A percentile compares a stretch with the other conserved stretches of the same genome.
These are phyloP conservation scores for Tulasnella sp. DNA, from an alignment of 768 basidiomycete species.

Conservation along the genomic window DNA sequence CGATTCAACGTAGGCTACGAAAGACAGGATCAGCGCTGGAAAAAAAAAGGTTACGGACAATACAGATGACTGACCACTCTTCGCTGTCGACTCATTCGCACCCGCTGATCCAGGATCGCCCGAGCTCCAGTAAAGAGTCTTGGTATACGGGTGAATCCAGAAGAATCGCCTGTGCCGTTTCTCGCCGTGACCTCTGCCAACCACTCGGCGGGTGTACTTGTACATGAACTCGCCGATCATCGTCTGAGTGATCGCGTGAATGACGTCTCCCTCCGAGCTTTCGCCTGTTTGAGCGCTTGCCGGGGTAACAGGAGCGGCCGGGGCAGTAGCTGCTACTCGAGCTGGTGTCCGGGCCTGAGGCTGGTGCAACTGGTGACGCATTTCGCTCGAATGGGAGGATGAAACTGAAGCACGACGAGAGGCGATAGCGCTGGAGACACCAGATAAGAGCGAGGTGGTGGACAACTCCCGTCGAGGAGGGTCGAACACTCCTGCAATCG, in stretches of 20 bases:
- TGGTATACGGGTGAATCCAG: slow-evolving; percentile 99
- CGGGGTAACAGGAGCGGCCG: background rate
- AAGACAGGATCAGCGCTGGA: too few relatives aligned
- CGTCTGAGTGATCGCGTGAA: slow-evolving; percentile 97
- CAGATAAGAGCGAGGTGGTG: slow-evolving; percentile 65
- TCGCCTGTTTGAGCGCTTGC: slow-evolving; percentile 35
- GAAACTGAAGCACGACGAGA: slow-evolving; percentile 81
- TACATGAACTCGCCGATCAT: slow-evolving; percentile 99
- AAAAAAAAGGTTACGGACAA: too few relatives aligned
- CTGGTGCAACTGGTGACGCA: slow-evolving; percentile 31
- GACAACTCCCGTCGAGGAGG: slow-evolving; percentile 48
- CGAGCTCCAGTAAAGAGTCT: slow-evolving; percentile 95
- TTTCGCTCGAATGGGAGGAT: slow-evolving; percentile 43
- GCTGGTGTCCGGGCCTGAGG: slow-evolving; percentile 19
- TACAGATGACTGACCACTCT: slow-evolving; percentile 93
- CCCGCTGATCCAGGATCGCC: slow-evolving; percentile 86
- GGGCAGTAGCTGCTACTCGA: background rate
- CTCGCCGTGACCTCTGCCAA: slow-evolving; percentile 88
- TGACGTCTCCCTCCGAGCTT: slow-evolving; percentile 81
- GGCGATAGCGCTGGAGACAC: slow-evolving; percentile 50
- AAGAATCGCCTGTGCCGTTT: slow-evolving; percentile 92
- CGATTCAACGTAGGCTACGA: slow-evolving; percentile 82
- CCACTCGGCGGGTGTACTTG: slow-evolving; percentile 88
- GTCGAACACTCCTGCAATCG: slow-evolving; percentile 22
- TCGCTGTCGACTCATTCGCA: slow-evolving; percentile 88